These are phyloP conservation scores for Metschnikowia vanudenii DNA, from an alignment of 805 yeast genomes.

Conservation along the genomic window DNA sequence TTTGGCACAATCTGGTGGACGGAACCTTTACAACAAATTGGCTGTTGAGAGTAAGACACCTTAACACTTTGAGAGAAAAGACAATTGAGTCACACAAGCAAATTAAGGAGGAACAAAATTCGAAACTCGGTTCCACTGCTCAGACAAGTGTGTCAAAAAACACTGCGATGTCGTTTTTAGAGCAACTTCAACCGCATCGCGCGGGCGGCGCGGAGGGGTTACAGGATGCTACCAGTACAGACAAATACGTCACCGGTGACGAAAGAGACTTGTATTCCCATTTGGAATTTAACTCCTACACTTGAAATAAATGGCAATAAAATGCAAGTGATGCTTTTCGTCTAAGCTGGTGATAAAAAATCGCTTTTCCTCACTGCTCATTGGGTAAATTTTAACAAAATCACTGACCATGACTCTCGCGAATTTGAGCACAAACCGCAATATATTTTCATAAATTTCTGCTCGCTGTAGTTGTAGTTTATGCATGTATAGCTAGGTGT, in stretches of 20 bases:
- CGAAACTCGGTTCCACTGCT: background rate
- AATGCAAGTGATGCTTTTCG: no score
- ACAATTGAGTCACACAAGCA: slow-evolving; percentile 27
- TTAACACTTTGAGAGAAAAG: slow-evolving; percentile 33
- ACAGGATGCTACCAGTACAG: background rate
- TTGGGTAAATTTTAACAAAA: no score
- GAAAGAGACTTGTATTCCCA: slow-evolving; percentile 22
- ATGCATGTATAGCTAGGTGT: no score
- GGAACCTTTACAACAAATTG: slow-evolving; percentile 61
- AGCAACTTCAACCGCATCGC: slow-evolving; percentile 25
- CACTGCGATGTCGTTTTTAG: slow-evolving; percentile 34
- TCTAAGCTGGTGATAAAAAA: background rate
- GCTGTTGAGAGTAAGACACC: slow-evolving; percentile 63
- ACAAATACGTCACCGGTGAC: slow-evolving; percentile 4
- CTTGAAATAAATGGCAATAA: slow-evolving; percentile 13
- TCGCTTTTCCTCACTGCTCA: background rate
- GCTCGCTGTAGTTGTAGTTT: no score
- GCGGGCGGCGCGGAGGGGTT: slow-evolving; percentile 2
- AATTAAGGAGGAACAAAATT: slow-evolving; percentile 27
- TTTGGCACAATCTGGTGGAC: slow-evolving; percentile 57
- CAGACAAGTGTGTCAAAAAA: slow-evolving; percentile 9
- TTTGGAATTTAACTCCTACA: slow-evolving; percentile 34
- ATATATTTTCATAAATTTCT: no score
- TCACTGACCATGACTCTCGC: no score
- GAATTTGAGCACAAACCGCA: no score